These are phyloP conservation scores for Trichophyton schoenleinii DNA, from an alignment of 2,329 filamentous ascomycete genomes.

Conservation along the genomic window DNA sequence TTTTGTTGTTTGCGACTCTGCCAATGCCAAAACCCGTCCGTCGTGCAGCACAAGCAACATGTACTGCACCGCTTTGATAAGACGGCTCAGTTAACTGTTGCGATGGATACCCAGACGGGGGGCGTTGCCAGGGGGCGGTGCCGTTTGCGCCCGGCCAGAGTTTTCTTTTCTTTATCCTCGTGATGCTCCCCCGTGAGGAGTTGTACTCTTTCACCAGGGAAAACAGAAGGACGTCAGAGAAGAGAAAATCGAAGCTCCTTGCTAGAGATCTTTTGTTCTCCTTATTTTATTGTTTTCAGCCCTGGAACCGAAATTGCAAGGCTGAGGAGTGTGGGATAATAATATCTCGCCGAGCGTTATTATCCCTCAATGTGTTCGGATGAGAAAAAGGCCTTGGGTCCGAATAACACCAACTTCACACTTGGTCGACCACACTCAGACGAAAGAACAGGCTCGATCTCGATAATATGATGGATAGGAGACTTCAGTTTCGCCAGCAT, in stretches of 20 bases:
- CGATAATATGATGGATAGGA: neutral
- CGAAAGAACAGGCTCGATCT: neutral
- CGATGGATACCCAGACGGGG: neutral
- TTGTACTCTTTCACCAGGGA: neutral
- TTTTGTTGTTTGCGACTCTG: neutral
- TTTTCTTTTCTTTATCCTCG: neutral
- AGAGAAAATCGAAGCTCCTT: neutral
- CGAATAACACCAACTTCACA: neutral
- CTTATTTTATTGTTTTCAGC: neutral
- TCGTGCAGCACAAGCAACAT: neutral
- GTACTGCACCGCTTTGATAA: neutral
- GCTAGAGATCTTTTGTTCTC: neutral
- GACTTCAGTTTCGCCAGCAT: neutral
- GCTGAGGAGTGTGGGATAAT: neutral
- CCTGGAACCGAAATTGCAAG: neutral
- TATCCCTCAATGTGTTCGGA: neutral
- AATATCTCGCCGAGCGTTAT: neutral
- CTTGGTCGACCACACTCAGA: neutral
- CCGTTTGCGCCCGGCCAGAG: neutral
- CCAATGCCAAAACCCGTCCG: neutral
- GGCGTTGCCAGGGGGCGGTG: neutral
- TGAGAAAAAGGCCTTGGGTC: neutral
- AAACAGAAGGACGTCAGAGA: too few species aligned
- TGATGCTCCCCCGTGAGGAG: neutral
- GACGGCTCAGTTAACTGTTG: neutral